Percentiles rank a stretch among this genome's conserved stretches.
These are phyloP conservation scores for Salix udensis DNA, from an alignment of 345 rosid genomes.

Conservation along the genomic window DNA sequence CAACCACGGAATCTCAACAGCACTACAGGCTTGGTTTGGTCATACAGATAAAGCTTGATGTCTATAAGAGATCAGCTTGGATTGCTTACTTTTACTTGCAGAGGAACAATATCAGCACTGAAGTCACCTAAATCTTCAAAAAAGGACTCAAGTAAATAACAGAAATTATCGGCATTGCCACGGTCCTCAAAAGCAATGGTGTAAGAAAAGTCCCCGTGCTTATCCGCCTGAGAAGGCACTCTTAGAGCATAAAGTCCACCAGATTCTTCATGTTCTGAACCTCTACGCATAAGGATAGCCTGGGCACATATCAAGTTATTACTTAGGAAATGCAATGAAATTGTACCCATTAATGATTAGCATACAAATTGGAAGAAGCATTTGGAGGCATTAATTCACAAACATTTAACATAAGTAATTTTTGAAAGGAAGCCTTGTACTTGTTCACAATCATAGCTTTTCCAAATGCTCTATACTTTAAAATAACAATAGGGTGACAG, in stretches of 20 bases:
- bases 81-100: conserved; percentile 49
- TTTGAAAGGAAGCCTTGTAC: neutral
- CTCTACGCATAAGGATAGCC: conserved; percentile 69
- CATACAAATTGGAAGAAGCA: neutral
- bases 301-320: conserved; percentile 19
- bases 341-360: neutral
- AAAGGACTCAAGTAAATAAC: conserved; percentile 56
- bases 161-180: conserved; percentile 76
- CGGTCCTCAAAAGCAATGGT: conserved; percentile 70
- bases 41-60: conserved; percentile 1
- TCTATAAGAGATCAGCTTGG: neutral
- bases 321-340: neutral
- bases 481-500: neutral
- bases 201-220: conserved; percentile 30
- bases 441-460: neutral
- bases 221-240: conserved; percentile 25
- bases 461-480: neutral
- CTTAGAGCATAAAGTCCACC: conserved; percentile 52
- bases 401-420: neutral
- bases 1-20: neutral
- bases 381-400: neutral
- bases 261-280: conserved; percentile 39
- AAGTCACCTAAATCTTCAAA: conserved; percentile 71
- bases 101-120: conserved; percentile 54
- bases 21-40: neutral